These are phyloP conservation scores for Hypoxylon sp. DNA, from an alignment of 2,329 filamentous ascomycete genomes.

Conservation along the genomic window DNA sequence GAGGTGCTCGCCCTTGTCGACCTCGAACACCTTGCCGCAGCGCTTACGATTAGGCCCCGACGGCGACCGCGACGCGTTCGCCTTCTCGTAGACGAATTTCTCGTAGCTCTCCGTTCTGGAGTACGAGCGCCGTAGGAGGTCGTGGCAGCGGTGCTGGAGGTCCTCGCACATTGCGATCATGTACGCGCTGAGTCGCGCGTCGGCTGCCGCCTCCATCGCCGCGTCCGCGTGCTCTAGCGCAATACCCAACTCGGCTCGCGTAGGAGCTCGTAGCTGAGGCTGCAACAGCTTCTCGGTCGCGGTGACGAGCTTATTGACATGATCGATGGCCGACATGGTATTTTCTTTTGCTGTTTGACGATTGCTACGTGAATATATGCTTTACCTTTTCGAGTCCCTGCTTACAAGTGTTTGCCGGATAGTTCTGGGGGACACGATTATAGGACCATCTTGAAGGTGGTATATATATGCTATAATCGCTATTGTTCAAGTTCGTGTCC, in stretches of 20 bases:
- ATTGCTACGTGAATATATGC: background rate
- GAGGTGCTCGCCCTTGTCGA: constrained; percentile 24
- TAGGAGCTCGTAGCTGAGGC: background rate
- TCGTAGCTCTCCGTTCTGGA: constrained; percentile 11
- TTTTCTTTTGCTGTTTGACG: background rate
- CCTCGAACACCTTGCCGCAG: constrained; percentile 6
- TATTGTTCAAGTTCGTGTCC: background rate
- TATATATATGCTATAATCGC: background rate
- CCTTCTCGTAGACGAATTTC: constrained; percentile 18
- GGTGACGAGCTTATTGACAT: constrained; percentile 23
- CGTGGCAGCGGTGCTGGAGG: constrained; percentile 23
- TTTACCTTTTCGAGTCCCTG: background rate
- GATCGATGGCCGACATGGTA: constrained; percentile 1
- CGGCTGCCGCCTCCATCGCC: constrained; percentile 16
- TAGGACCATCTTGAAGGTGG: background rate
- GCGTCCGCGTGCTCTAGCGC: constrained; percentile 23
- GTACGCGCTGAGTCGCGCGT: background rate
- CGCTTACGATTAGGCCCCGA: background rate
- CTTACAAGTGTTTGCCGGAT: background rate
- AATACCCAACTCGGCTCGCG: constrained; percentile 6
- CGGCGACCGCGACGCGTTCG: constrained; percentile 3
- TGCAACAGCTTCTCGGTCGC: background rate
- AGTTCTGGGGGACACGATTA: background rate
- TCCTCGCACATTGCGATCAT: background rate
- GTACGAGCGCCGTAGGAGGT: constrained; percentile 6